A percentile compares a stretch with the other conserved stretches of the same genome.
Conservation (phyloP, 2,329 filamentous ascomycete species). For the Cercospora beticola region DNA sequence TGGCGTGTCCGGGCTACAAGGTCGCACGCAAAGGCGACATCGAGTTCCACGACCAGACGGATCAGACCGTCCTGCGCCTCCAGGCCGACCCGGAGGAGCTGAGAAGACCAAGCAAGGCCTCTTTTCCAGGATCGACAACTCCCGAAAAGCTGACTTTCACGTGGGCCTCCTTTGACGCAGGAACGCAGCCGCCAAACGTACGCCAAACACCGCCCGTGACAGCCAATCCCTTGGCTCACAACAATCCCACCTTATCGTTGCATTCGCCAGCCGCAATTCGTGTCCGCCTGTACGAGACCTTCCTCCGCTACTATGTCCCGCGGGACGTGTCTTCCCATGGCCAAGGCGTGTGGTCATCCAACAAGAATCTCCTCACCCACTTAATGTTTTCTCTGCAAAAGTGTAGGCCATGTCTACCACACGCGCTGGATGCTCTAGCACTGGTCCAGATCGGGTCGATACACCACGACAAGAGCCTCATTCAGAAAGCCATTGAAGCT, state of each 20-base stretch:
- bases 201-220: background rate
- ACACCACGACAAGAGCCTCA: conserved; percentile 24
- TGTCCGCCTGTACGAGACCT: conserved; percentile 22
- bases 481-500: conserved; percentile 24
- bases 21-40: conserved; percentile 22
- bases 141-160: conserved; percentile 9
- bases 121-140: background rate
- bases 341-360: background rate
- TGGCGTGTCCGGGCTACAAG: conserved; percentile 33
- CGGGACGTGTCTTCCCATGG: conserved; percentile 14
- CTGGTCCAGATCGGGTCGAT: conserved; percentile 32
- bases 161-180: background rate
- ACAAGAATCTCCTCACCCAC: conserved; percentile 23
- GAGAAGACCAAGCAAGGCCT: background rate
- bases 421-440: conserved; percentile 31
- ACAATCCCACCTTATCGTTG: background rate
- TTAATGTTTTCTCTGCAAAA: conserved; percentile 18
- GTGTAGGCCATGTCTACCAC: conserved; percentile 22
- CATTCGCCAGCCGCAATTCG: conserved; percentile 13
- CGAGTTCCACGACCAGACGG: conserved; percentile 33
- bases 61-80: conserved; percentile 17
- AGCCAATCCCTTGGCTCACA: background rate
- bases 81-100: background rate
- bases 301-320: conserved; percentile 31
- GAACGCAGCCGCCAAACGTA: background rate